Base-by-base conservation (phyloP, 2,329 filamentous ascomycete genomes). In the Ophiostoma piceae region DNA sequence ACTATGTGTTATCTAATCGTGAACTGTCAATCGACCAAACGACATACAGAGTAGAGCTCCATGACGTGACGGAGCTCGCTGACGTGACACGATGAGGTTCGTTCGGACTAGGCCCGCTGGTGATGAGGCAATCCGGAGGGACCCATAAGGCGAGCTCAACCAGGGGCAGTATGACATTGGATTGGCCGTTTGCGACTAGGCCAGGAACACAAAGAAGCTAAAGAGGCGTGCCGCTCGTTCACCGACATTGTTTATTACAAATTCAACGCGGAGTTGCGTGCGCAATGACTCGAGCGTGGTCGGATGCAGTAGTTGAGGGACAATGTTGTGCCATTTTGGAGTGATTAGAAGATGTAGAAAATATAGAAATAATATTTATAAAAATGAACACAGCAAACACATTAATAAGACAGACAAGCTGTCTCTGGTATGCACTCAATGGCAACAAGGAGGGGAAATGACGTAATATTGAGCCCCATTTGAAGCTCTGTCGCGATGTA, bases 51-150 rank as follows among this genome's bases (percentile, higher is more conserved):
- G 26, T 29, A 5, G 60, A 64, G 29, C 29, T 39, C 14, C 32
- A 64, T 64, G 60, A 37, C 60, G 60, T 64, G 60, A 64, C 29
- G 32, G 9, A 37, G 8, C 5, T 5, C n/a, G 29, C 60, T 35
- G 60, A 37, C 60, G 32, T 64, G 60, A 35, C 29, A 35, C 32
- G 26, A 32, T 32, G 57, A 62, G 29, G 57, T 32, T 35, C 26
- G 57, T 32, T 19, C 12, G 16, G 19, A 9, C 60, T n/a, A 64
- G 60, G 60, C 60, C 60, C 60, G 32, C 60, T 64, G 60, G 60
- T 37, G 60, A 64, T 64, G 60, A 64, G 60, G 60, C 60, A 39
- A 64, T 64, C 29, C 32, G 29, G 32, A n/a, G 14, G 32, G 60
- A 19, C 8, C 29, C 60, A 37, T 35, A 64, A 64, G 60, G 29